Conservation (phyloP, 2,329 filamentous ascomycete species). For the Laburnicola sp. region DNA sequence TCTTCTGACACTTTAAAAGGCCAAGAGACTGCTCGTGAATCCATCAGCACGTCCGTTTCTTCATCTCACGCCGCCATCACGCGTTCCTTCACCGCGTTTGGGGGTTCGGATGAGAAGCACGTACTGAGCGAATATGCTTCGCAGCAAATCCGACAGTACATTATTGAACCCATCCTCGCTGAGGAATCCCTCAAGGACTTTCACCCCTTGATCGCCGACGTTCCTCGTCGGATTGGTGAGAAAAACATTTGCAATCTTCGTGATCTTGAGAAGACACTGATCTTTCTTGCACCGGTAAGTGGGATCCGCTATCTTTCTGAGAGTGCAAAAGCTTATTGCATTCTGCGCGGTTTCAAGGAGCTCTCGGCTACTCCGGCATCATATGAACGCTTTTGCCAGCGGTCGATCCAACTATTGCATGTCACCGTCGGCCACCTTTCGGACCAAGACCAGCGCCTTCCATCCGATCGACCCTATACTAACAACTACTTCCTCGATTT, state of each 20-base stretch:
- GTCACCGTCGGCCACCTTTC: slow-evolving; percentile 82
- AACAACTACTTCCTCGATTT: slow-evolving; percentile 97
- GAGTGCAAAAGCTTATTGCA: slow-evolving; percentile 69
- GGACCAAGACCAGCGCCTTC: slow-evolving; percentile 83
- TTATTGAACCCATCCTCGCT: slow-evolving; percentile 73
- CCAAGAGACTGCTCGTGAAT: slow-evolving; percentile 37
- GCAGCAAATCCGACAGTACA: slow-evolving; percentile 77
- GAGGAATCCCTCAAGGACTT: slow-evolving; percentile 77
- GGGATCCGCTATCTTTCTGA: slow-evolving; percentile 54
- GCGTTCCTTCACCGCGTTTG: slow-evolving; percentile 49
- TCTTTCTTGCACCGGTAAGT: slow-evolving; percentile 95
- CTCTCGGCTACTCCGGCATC: slow-evolving; percentile 67
- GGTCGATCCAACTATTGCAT: slow-evolving; percentile 86
- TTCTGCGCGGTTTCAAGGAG: slow-evolving; percentile 68
- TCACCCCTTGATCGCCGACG: slow-evolving; percentile 75
- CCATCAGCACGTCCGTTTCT: slow-evolving; percentile 44
- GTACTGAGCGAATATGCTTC: slow-evolving; percentile 70
- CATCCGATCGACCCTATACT: slow-evolving; percentile 86
- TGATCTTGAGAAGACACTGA: slow-evolving; percentile 90
- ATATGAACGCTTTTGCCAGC: slow-evolving; percentile 88
- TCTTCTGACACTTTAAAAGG: slow-evolving; percentile 44
- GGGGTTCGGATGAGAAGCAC: slow-evolving; percentile 50
- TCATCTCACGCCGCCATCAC: slow-evolving; percentile 47
- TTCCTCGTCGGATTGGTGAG: slow-evolving; percentile 76
- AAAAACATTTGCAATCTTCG: slow-evolving; percentile 88